Base-by-base conservation (phyloP, 768 basidiomycete genomes). In the Rhizopogon vulgaris region DNA sequence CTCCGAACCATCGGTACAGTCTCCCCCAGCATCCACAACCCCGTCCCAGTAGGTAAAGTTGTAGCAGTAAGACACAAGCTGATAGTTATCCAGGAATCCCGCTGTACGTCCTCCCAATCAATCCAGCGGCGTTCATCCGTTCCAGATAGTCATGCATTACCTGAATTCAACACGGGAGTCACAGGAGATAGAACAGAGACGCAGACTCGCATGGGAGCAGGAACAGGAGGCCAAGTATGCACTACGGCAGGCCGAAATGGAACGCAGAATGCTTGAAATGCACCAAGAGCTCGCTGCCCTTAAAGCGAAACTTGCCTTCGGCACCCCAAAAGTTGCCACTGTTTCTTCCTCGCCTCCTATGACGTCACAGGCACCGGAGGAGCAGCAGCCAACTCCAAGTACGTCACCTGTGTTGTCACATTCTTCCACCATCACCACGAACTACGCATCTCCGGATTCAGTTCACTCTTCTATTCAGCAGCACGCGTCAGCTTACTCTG, bases 141-240 rank as follows among this genome's bases (percentile, higher is more conserved):
- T 87, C 0, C 78, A 84, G 14, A 82, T 87, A 56, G 72, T 87
- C 36, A 62, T 82, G 51, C 77, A 80, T n/a, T 73, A 80, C 48
- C 65, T 85, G 6, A 64, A 74, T n/a, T 73, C 77, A 0, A 81
- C 80, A 1, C 75, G 73, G 56, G 78, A 85, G 30, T 78, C 80
- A 0, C 79, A 82, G 41, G 83, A 84, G 47, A 73, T 69, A 15
- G 87, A 89, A 56, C 69, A 72, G 37, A 78, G 71, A 56, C 75
- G 87, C 17, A 72, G 85, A 43, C 50, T 75, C 7, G 77, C 71
- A 36, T 89, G 87, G 86, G 87, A 90, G 59, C 72, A 77, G 56
- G 82, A 84, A 52, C 82, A 85, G 55, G 87, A 87, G 68, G 75
- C 75, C 9, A 84, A 75, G 58, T 75, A 73, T 47, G 58, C 66